Evolutionary conservation across 164 flowering plant genomes (phyloP).

Genomic region (Platanus orientalis): DNA sequence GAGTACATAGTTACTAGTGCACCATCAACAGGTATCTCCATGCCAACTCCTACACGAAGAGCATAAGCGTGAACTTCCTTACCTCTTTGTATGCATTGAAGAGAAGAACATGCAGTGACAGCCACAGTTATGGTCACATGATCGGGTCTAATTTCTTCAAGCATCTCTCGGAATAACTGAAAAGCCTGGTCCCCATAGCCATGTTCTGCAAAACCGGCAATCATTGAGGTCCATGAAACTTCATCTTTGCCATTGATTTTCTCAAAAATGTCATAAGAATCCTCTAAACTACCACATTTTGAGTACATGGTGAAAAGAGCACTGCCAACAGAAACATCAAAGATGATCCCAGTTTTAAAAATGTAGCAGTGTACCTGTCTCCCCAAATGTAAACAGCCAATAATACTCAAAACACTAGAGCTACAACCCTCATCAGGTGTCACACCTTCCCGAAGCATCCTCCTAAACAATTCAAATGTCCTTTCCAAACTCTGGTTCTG

Average conservation of each 20-base stretch:
- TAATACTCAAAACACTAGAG: constrained; percentile 59
- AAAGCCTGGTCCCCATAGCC: constrained; percentile 49
- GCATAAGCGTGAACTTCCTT: constrained; percentile 71
- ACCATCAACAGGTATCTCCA: too few relatives aligned
- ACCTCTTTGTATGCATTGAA: constrained; percentile 36
- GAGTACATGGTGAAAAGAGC: constrained; percentile 84
- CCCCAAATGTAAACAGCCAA: constrained; percentile 42
- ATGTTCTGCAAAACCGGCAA: constrained; percentile 67
- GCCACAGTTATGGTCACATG: constrained; percentile 36
- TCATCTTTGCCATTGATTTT: constrained; percentile 51
- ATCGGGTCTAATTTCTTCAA: constrained; percentile 40
- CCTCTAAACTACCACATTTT: constrained; percentile 61
- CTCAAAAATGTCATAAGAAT: constrained; percentile 50
- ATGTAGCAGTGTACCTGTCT: constrained; percentile 57
- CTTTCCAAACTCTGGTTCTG: constrained; percentile 31
- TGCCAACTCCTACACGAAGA: constrained; percentile 16
- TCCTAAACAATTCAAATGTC: constrained; percentile 40
- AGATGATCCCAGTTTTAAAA: constrained; percentile 45
- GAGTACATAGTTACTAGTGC: too few relatives aligned
- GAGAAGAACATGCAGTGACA: constrained; percentile 49
- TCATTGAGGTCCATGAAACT: constrained; percentile 85
- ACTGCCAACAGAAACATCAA: constrained; percentile 53
- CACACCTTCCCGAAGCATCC: constrained; percentile 49
- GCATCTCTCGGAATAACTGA: constrained; percentile 49
- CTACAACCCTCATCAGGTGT: constrained; percentile 51